A percentile compares a stretch with the other conserved stretches of the same genome.
Evolutionary conservation across 2,329 filamentous ascomycete species (phyloP).

Genomic region (Ramularia endophylla): DNA sequence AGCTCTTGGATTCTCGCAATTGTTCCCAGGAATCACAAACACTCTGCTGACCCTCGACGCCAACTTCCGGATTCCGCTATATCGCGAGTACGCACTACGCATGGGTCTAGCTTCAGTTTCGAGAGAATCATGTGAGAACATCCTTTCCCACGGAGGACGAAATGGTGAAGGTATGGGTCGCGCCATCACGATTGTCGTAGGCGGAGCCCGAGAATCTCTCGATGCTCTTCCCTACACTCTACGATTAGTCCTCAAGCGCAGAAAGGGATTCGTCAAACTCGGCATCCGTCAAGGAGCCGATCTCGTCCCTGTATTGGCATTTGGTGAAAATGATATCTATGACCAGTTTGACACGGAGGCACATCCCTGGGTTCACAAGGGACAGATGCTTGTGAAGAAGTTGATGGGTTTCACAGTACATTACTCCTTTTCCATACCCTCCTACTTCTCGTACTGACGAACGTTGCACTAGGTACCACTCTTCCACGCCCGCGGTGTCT

Average conservation of each 20-base stretch:
- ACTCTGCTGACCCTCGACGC: slow-evolving; percentile 88
- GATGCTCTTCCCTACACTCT: slow-evolving; percentile 75
- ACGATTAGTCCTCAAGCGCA: slow-evolving; percentile 70
- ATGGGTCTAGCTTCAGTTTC: slow-evolving; percentile 87
- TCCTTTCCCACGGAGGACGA: slow-evolving; percentile 70
- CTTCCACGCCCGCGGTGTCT: slow-evolving; percentile 83
- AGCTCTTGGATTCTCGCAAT: slow-evolving; percentile 74
- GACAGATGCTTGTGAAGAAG: slow-evolving; percentile 80
- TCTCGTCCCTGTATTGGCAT: slow-evolving; percentile 83
- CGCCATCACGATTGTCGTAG: slow-evolving; percentile 94
- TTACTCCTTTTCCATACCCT: slow-evolving; percentile 69
- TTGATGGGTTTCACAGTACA: slow-evolving; percentile 89
- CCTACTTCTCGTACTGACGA: slow-evolving; percentile 32
- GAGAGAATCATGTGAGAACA: slow-evolving; percentile 84
- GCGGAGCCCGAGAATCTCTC: slow-evolving; percentile 85
- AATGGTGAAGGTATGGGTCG: slow-evolving; percentile 82
- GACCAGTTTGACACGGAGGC: slow-evolving; percentile 74
- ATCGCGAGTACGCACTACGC: slow-evolving; percentile 86
- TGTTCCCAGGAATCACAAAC: slow-evolving; percentile 95
- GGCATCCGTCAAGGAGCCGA: slow-evolving; percentile 90
- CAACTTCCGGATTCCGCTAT: slow-evolving; percentile 90
- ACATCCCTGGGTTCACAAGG: slow-evolving; percentile 71
- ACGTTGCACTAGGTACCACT: slow-evolving; percentile 62
- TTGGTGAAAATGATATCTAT: slow-evolving; percentile 95
- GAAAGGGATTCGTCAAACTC: slow-evolving; percentile 92